These are phyloP conservation scores for Zygosaccharomyces lentus DNA, from an alignment of 805 yeast species.

Conservation along the genomic window DNA sequence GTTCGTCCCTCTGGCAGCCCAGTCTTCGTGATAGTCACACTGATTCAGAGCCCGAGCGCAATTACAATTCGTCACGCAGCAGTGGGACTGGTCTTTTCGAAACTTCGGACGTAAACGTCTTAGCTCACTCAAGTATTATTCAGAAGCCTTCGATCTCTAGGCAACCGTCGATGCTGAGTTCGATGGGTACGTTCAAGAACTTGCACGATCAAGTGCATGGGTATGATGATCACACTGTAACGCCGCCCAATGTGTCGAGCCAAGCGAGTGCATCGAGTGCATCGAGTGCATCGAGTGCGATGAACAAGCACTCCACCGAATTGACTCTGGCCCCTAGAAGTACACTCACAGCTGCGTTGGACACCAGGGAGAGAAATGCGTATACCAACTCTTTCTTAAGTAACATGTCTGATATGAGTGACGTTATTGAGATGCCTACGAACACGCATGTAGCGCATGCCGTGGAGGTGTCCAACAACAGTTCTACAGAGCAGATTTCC, in stretches of 20 bases:
- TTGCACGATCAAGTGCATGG: constrained; percentile 23
- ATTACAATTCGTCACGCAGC: background rate
- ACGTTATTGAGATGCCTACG: constrained; percentile 31
- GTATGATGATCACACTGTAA: constrained; percentile 2
- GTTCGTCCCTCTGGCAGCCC: constrained; percentile 3
- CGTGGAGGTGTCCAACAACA: constrained; percentile 23
- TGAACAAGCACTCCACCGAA: constrained; percentile 19
- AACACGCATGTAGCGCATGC: constrained; percentile 31
- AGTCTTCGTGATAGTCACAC: constrained; percentile 2
- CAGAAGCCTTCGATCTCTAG: constrained; percentile 19
- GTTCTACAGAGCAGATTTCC: constrained; percentile 11
- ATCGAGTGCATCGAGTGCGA: constrained; percentile 4
- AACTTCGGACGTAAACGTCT: constrained; percentile 17
- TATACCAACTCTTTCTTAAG: constrained; percentile 12
- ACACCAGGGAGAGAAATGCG: constrained; percentile 5
- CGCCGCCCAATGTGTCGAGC: background rate
- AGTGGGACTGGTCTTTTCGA: constrained; percentile 1
- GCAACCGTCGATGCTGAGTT: constrained; percentile 26
- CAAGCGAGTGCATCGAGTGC: constrained; percentile 5
- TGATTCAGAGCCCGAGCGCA: background rate
- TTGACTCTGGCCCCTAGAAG: constrained; percentile 13
- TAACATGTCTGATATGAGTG: constrained; percentile 28
- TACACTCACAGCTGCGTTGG: constrained; percentile 8
- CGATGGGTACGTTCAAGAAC: constrained; percentile 30
- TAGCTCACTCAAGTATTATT: constrained; percentile 31